Conservation (phyloP, 345 rosid genomes). For the Leavenworthia alabamica region DNA sequence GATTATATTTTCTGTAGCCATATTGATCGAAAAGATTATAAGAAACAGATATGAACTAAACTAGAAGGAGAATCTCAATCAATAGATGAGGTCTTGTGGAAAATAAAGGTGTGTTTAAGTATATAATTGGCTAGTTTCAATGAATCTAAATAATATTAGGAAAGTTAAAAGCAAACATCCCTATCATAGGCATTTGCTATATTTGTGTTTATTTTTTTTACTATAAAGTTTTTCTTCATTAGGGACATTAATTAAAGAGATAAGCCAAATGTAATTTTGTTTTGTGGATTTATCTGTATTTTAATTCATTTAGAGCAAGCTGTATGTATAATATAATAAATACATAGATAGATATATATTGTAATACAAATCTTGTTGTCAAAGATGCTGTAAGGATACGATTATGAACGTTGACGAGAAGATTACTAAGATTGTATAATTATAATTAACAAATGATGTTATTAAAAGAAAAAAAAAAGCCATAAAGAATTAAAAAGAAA, state of each 20-base stretch:
- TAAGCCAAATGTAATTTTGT: neutral
- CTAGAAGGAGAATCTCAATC: neutral
- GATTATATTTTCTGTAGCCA: neutral
- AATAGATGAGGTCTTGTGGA: neutral
- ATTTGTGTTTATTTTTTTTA: neutral
- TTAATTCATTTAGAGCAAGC: neutral
- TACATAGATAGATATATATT: neutral
- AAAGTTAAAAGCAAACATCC: neutral
- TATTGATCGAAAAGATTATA: neutral
- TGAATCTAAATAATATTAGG: constrained; percentile 8
- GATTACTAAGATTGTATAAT: neutral
- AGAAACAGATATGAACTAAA: neutral
- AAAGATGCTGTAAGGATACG: neutral
- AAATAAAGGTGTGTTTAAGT: neutral
- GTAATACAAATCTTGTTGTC: neutral
- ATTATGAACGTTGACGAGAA: neutral
- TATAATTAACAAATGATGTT: neutral
- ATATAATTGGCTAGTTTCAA: neutral
- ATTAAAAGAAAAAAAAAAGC: neutral
- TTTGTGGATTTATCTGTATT: neutral
- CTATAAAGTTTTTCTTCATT: neutral
- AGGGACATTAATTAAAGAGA: neutral
- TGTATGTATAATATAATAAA: neutral
- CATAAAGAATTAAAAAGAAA: neutral
- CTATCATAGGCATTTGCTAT: neutral